Percentiles rank a stretch among this genome's conserved stretches.
phyloP scores from a whole-genome alignment of 192 early-diverging fungal species.

The Umbelopsis vinacea region DNA sequence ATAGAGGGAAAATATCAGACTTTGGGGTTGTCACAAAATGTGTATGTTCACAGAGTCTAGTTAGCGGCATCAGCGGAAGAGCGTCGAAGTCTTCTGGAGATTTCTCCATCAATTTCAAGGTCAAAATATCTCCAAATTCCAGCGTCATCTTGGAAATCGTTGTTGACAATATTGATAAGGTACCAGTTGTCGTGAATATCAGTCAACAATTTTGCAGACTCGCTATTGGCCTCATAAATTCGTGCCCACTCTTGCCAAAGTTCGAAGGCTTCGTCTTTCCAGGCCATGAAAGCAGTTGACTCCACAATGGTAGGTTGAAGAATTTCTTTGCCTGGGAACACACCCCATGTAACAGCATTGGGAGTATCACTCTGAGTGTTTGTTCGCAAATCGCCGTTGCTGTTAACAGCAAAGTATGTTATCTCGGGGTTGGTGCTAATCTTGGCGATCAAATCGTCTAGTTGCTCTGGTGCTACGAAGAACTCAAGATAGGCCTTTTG shows the following conservation, averaged over 20 bases:
- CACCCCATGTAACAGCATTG: constrained; percentile 98
- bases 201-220: constrained; percentile 50
- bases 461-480: constrained; percentile 76
- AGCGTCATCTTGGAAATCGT: constrained; percentile 79
- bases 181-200: constrained; percentile 78
- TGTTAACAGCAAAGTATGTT: constrained; percentile 92
- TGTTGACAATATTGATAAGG: constrained; percentile 93
- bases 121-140: constrained; percentile 73
- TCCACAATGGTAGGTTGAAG: constrained; percentile 97
- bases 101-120: constrained; percentile 40
- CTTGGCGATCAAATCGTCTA: constrained; percentile 67
- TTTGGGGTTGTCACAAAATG: not conserved
- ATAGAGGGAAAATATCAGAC: not conserved
- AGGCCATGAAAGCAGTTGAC: constrained; percentile 83
- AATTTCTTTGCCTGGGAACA: constrained; percentile 97
- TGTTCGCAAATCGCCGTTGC: constrained; percentile 82
- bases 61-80: constrained; percentile 16
- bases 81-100: constrained; percentile 30
- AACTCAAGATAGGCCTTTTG: constrained; percentile 98
- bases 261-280: constrained; percentile 97
- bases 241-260: constrained; percentile 89
- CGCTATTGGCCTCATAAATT: constrained; percentile 62
- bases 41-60: too few relatives aligned
- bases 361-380: constrained; percentile 82
- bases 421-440: constrained; percentile 62